Conservation (phyloP, 75 land plant genomes). For the Cunninghamia lanceolata region DNA sequence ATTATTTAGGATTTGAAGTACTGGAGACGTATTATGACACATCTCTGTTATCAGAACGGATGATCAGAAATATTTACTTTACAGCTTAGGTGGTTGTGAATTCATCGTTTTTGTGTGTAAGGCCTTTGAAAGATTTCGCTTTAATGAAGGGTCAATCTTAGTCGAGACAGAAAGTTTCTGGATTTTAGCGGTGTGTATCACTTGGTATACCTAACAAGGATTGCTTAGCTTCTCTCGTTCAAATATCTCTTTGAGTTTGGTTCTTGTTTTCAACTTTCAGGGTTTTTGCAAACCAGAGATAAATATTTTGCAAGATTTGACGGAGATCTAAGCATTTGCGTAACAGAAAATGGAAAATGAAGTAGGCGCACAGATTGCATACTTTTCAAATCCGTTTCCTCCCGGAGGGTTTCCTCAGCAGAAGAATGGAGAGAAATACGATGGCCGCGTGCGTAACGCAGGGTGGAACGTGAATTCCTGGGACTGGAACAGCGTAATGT, state of each 20-base stretch:
- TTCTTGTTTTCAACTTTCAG: not conserved
- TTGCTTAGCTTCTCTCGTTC: not conserved
- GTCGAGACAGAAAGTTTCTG: not conserved
- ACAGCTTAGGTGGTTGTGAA: no score
- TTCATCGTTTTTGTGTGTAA: not conserved
- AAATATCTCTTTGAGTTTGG: not conserved
- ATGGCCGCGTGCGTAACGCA: not conserved
- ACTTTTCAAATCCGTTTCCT: constrained; percentile 6
- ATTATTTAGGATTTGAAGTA: not conserved
- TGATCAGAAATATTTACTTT: not conserved
- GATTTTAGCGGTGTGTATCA: not conserved
- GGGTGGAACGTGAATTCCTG: constrained; percentile 19
- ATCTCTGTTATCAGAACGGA: not conserved
- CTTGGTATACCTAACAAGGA: not conserved
- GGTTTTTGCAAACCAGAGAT: not conserved
- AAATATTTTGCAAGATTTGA: not conserved
- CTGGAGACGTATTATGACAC: not conserved
- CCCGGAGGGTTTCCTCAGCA: not conserved
- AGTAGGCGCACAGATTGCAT: constrained; percentile 15
- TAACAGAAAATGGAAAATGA: constrained; percentile 19
- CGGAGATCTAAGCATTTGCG: not conserved
- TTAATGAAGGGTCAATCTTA: not conserved
- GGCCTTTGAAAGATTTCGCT: not conserved
- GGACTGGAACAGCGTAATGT: constrained; percentile 25
- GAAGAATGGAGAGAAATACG: not conserved